Percentiles rank a stretch among this genome's conserved stretches.
phyloP scores from a whole-genome alignment of 2,329 filamentous ascomycete genomes.

The Pseudocercospora cruenta region DNA sequence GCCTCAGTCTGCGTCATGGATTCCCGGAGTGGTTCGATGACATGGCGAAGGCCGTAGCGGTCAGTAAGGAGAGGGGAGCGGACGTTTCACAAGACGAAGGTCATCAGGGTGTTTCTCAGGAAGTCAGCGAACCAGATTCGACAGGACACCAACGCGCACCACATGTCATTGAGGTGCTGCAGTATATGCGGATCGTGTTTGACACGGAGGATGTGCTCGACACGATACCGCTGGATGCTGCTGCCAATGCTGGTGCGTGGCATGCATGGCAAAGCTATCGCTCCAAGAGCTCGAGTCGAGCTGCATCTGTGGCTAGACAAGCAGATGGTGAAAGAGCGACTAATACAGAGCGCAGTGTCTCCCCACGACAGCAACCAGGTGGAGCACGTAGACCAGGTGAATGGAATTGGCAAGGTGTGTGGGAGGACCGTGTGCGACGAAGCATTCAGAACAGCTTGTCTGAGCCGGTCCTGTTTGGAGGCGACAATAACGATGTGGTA shows the following conservation, averaged over 20 bases:
- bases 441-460: slow-evolving; percentile 76
- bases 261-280: slow-evolving; percentile 85
- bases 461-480: slow-evolving; percentile 77
- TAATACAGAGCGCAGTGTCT: slow-evolving; percentile 28
- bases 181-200: slow-evolving; percentile 82
- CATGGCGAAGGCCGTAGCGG: slow-evolving; percentile 8
- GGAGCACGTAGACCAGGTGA: slow-evolving; percentile 70
- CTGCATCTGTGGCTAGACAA: slow-evolving; percentile 19
- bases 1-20: slow-evolving; percentile 86
- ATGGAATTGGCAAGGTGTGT: slow-evolving; percentile 98
- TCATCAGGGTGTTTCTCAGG: slow-evolving; percentile 6
- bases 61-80: slow-evolving; percentile 10
- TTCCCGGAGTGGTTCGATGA: slow-evolving; percentile 80
- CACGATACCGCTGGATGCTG: slow-evolving; percentile 75
- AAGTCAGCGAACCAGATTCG: slow-evolving; percentile 9
- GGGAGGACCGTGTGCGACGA: slow-evolving; percentile 85
- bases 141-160: slow-evolving; percentile 24
- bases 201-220: slow-evolving; percentile 78
- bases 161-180: slow-evolving; percentile 62
- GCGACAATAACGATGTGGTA: slow-evolving; percentile 72
- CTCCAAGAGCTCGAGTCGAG: slow-evolving; percentile 40
- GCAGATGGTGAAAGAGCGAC: slow-evolving; percentile 18
- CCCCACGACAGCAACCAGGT: slow-evolving; percentile 41
- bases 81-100: slow-evolving; percentile 11
- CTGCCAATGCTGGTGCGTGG: slow-evolving; percentile 89